These are phyloP conservation scores for Drechslerella dactyloides DNA, from an alignment of 2,329 filamentous ascomycete species.

Conservation along the genomic window DNA sequence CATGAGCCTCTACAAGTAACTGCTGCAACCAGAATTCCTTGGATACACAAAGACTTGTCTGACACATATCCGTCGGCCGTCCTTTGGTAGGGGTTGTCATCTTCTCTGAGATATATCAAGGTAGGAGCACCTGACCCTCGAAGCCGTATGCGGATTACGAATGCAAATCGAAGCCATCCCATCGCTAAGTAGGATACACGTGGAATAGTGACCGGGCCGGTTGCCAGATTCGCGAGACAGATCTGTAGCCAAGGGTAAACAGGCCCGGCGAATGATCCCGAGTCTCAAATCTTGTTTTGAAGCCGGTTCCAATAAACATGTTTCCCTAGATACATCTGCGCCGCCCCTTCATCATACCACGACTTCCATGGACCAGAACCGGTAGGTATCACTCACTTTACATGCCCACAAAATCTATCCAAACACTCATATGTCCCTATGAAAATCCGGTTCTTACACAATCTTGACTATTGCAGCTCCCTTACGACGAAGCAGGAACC, in stretches of 20 bases:
- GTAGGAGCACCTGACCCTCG: slow-evolving; percentile 60
- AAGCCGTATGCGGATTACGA: neutral
- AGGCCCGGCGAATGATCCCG: neutral
- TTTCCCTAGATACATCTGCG: slow-evolving; percentile 92
- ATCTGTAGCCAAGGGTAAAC: slow-evolving; percentile 61
- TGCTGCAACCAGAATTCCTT: too few relatives aligned
- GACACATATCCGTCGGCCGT: too few relatives aligned
- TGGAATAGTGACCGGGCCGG: slow-evolving; percentile 80
- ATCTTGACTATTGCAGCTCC: slow-evolving; percentile 60
- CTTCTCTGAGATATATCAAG: slow-evolving; percentile 96
- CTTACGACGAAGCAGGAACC: slow-evolving; percentile 86
- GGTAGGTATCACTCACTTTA: slow-evolving; percentile 25
- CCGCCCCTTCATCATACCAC: slow-evolving; percentile 87
- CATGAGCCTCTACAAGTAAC: too few relatives aligned
- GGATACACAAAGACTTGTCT: too few relatives aligned
- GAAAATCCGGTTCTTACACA: too few relatives aligned
- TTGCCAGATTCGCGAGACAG: slow-evolving; percentile 85
- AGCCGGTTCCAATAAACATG: neutral
- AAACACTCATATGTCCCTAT: too few relatives aligned
- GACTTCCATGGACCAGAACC: slow-evolving; percentile 87
- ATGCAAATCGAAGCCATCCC: neutral
- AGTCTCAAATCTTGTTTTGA: neutral
- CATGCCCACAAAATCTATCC: too few relatives aligned
- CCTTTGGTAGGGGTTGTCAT: slow-evolving; percentile 67
- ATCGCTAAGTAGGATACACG: slow-evolving; percentile 32